Conservation (phyloP, 1,284 basidiomycete genomes). For the Naganishia sp. region DNA sequence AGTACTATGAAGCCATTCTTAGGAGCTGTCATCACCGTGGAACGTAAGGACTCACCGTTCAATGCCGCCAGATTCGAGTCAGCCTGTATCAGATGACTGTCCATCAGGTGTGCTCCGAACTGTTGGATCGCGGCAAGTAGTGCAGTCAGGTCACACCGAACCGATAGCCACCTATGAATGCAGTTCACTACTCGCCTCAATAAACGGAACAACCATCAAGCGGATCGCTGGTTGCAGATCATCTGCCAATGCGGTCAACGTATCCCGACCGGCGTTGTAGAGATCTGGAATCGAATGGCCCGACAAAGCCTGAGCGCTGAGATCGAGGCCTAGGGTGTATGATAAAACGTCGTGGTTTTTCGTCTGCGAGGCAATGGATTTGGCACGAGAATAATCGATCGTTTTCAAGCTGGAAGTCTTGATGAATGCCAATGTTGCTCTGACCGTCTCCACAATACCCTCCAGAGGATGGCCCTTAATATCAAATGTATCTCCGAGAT, state of each 20-base stretch:
- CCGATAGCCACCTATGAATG: background rate
- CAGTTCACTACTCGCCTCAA: slow-evolving; percentile 8
- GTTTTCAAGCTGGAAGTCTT: slow-evolving; percentile 18
- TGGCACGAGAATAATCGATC: slow-evolving; percentile 21
- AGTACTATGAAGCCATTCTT: background rate
- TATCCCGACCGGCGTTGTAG: slow-evolving; percentile 31
- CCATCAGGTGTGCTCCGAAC: slow-evolving; percentile 22
- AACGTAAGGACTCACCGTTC: background rate
- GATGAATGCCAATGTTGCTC: slow-evolving; percentile 17
- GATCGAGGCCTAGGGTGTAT: slow-evolving; percentile 26
- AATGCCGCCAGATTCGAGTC: slow-evolving; percentile 3
- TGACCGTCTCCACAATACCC: slow-evolving; percentile 15
- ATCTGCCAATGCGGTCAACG: slow-evolving; percentile 24
- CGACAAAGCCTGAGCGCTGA: slow-evolving; percentile 21
- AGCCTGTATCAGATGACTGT: background rate
- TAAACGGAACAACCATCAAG: slow-evolving; percentile 28
- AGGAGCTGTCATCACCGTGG: background rate
- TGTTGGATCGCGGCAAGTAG: background rate
- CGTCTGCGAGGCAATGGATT: slow-evolving; percentile 7
- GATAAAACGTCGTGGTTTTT: slow-evolving; percentile 26
- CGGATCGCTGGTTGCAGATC: slow-evolving; percentile 23
- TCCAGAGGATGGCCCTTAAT: slow-evolving; percentile 8
- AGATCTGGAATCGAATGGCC: slow-evolving; percentile 23
- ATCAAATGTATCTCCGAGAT: slow-evolving; percentile 14
- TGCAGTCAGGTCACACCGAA: background rate